Base-by-base conservation (phyloP, 75 land plant genomes). In the Gnetum montanum region DNA sequence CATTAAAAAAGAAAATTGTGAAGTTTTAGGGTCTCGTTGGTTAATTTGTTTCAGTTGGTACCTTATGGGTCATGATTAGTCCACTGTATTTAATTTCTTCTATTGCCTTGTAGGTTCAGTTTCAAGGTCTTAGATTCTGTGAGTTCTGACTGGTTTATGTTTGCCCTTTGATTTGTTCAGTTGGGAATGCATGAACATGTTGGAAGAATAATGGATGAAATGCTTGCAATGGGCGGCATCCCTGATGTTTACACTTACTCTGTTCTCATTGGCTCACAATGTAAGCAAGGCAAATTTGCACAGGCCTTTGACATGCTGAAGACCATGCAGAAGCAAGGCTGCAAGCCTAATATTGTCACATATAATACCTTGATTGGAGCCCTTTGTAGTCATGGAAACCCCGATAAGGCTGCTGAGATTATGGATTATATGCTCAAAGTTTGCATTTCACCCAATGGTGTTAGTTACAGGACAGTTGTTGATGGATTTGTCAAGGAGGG, bases 281-380 rank as follows among this genome's bases (percentile, higher is more conserved):
- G 85, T 36, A 70, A 81, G 46, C 64, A 65, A 51, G 65, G 61
- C 4, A 54, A 67, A 1, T 23, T 67, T 8, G 61, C 62, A 25
- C 63, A 20, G 13, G 81, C 73, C 23, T 24, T 58, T 36, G 38
- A 50, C 35, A 66, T 69, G 72, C 38, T 77, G 7, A 30, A 30
- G 15, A 41, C 43, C 50, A 77, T 77, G 85, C 68, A 62, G 43
- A 77, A 73, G 85, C 68, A 62, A 37, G 77, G 77, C 0, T 73
- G 77, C 62, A 49, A 59, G 28, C 70, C 77, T 29, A 62, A 81
- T 72, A 53, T 61, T 8, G 29, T 62, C 28, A 73, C 81, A 23
- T 81, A 73, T 27, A 81, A 67, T 59, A 49, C 24, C 3, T 23
- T 81, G 1, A 54, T 77, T 34, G 60, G 41, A 20, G 74, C 19